Conservation (phyloP, 1,284 basidiomycete genomes). For the Sanguinoderma infundibulare region DNA sequence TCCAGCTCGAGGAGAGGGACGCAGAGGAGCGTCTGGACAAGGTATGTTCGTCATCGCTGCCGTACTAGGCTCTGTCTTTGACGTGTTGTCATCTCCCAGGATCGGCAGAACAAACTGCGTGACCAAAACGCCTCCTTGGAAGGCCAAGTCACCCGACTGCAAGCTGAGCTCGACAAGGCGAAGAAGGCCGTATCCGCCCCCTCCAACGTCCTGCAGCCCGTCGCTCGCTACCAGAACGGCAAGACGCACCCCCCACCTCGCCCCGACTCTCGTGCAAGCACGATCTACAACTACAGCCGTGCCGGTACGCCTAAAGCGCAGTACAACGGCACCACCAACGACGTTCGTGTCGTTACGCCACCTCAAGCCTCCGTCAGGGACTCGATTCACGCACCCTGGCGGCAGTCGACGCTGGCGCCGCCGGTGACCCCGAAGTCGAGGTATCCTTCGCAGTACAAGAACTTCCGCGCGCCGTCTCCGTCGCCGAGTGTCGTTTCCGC, state of each 20-base stretch:
- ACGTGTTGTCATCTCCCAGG: conserved; percentile 45
- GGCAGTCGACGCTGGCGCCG: conserved; percentile 7
- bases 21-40: conserved; percentile 67
- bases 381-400: conserved; percentile 71
- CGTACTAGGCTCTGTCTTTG: background rate
- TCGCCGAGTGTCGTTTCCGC: conserved; percentile 75
- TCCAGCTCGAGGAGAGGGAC: conserved; percentile 76
- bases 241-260: conserved; percentile 50
- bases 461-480: conserved; percentile 58
- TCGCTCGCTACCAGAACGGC: conserved; percentile 30
- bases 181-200: conserved; percentile 35
- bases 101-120: conserved; percentile 68
- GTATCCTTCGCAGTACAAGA: conserved; percentile 37
- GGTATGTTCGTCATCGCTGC: conserved; percentile 43
- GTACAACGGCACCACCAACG: conserved; percentile 32
- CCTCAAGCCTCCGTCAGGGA: conserved; percentile 67
- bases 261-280: conserved; percentile 74
- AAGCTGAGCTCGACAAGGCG: conserved; percentile 61
- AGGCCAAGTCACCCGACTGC: conserved; percentile 59
- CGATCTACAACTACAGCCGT: conserved; percentile 49
- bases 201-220: conserved; percentile 17
- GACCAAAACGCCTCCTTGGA: conserved; percentile 70
- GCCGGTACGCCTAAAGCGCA: conserved; percentile 44
- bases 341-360: conserved; percentile 48
- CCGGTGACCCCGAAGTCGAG: conserved; percentile 38